Percentiles rank a stretch among this genome's conserved stretches.
phyloP scores from a whole-genome alignment of 2,329 filamentous ascomycete genomes.

The Cadophora sp. region DNA sequence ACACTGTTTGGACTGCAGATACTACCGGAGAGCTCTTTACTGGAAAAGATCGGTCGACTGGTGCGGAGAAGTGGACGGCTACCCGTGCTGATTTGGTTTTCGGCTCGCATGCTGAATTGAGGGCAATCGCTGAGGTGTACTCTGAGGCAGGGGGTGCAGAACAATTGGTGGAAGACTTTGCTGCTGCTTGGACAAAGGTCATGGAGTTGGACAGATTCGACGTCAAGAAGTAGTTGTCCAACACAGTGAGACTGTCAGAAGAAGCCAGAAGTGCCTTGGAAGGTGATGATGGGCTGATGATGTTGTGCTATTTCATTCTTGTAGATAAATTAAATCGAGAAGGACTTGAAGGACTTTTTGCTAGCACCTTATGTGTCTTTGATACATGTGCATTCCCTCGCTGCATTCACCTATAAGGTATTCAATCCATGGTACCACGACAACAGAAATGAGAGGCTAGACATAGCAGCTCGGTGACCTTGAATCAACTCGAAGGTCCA shows the following conservation, averaged over 20 bases:
- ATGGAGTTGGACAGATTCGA: conserved; percentile 66
- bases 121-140: conserved; percentile 63
- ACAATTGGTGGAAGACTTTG: conserved; percentile 63
- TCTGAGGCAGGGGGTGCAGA: conserved; percentile 54
- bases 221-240: conserved; percentile 36
- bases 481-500: too few species aligned
- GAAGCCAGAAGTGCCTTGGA: background rate
- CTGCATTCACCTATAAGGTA: too few species aligned
- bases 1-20: conserved; percentile 57
- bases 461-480: too few species aligned
- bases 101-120: conserved; percentile 63
- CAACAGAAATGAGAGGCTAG: too few species aligned
- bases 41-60: conserved; percentile 60
- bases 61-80: conserved; percentile 61
- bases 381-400: too few species aligned
- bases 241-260: background rate
- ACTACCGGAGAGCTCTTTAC: conserved; percentile 55
- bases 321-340: background rate
- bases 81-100: conserved; percentile 63
- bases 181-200: conserved; percentile 64
- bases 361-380: too few species aligned
- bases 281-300: background rate
- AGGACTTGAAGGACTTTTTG: background rate
- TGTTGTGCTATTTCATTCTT: background rate
- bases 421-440: too few species aligned